phyloP scores from a whole-genome alignment of 2,329 filamentous ascomycete genomes.

The Fusarium paranaense region DNA sequence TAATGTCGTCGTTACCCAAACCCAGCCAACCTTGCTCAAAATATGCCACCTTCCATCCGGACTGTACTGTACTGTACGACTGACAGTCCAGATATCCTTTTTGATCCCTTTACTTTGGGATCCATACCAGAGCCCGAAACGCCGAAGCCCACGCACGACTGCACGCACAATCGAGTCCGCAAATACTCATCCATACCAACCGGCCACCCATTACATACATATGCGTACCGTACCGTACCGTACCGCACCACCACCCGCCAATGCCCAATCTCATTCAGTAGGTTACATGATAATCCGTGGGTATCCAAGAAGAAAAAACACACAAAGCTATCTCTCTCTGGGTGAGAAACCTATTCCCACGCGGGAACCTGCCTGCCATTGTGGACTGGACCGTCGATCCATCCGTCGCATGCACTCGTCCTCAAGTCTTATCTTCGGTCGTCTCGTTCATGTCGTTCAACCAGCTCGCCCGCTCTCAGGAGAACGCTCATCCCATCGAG shows the following conservation, averaged over 20 bases:
- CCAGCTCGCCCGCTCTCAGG: constrained; percentile 69
- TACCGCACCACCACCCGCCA: constrained; percentile 3
- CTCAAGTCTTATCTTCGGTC: constrained; percentile 24
- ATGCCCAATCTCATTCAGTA: constrained; percentile 5
- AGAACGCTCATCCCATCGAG: constrained; percentile 71
- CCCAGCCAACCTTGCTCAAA: background rate
- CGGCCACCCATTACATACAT: constrained; percentile 23
- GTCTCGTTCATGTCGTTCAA: constrained; percentile 56
- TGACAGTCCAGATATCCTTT: constrained; percentile 9
- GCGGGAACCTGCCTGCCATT: background rate
- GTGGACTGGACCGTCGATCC: background rate
- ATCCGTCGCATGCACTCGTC: background rate
- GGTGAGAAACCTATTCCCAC: background rate
- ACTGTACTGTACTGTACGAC: background rate
- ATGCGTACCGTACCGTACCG: background rate
- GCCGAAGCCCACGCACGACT: constrained; percentile 16
- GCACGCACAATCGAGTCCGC: constrained; percentile 4
- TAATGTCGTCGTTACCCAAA: constrained; percentile 6
- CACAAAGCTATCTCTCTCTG: constrained; percentile 8
- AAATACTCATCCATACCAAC: constrained; percentile 1
- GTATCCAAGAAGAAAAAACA: constrained; percentile 35
- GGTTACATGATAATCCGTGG: constrained; percentile 32
- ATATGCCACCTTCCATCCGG: background rate
- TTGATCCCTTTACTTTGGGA: background rate
- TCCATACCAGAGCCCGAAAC: constrained; percentile 14